Percentiles rank a stretch among this genome's conserved stretches.
phyloP scores from a whole-genome alignment of 768 basidiomycete genomes.

The Lyophyllum atratum region DNA sequence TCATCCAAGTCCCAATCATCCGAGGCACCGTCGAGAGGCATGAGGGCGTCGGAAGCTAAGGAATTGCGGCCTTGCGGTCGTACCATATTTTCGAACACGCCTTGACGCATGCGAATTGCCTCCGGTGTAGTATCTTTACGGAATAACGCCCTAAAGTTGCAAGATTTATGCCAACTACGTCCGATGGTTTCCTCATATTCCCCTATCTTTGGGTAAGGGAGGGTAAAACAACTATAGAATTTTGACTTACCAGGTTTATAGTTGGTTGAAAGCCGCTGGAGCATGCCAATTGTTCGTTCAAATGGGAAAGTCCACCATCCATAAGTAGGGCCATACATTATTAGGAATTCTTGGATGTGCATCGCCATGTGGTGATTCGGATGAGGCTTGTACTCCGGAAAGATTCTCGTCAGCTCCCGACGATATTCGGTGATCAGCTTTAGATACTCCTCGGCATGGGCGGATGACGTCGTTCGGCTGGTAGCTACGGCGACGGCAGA shows the following conservation, averaged over 20 bases:
- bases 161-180: conserved; percentile 9
- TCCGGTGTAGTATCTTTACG: conserved; percentile 5
- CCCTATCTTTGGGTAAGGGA: not conserved
- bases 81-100: conserved; percentile 8
- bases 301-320: conserved; percentile 43
- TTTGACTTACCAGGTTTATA: conserved; percentile 17
- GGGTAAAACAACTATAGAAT: not conserved
- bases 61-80: not conserved
- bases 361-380: conserved; percentile 31
- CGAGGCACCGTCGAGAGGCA: not conserved
- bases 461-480: conserved; percentile 17
- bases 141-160: conserved; percentile 18
- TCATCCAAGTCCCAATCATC: not conserved
- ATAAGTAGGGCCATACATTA: conserved; percentile 32
- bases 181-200: conserved; percentile 17
- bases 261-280: conserved; percentile 36
- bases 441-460: conserved; percentile 4
- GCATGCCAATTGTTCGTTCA: conserved; percentile 34
- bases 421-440: conserved; percentile 20
- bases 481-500: conserved; percentile 30
- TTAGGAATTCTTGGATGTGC: conserved; percentile 27
- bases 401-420: conserved; percentile 13
- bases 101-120: conserved; percentile 1
- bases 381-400: conserved; percentile 14
- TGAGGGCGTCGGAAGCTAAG: conserved; percentile 1